Base-by-base conservation (phyloP, 1,284 basidiomycete genomes). In the Dichomitus squalens region DNA sequence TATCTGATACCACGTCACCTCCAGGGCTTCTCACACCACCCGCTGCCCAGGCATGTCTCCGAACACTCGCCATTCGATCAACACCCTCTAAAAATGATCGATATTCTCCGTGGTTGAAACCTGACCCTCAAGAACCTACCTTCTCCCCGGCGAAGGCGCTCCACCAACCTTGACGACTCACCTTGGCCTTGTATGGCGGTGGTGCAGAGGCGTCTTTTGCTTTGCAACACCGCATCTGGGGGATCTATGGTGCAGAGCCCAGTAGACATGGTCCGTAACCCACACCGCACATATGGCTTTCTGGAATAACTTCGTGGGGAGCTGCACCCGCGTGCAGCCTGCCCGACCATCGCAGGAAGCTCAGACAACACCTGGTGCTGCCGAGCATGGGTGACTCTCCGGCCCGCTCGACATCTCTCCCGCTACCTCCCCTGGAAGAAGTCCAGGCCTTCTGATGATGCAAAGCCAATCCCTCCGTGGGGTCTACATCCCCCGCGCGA, bases 261-360 rank as follows among this genome's bases (percentile, higher is more conserved):
- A 46, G 31, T 40, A 12, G 14, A 21, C 33, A 53, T 23, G 25
- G 52, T 29, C 21, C 35, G 23, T 16, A 34, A 53, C 53, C 40
- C 55, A 46, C 52, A 38, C 51, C 53, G 53, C 51, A 35, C 52
- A 27, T 57, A 43, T 52, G 50, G 54, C 54, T 47, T 49, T 23
- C 47, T 56, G 25, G 27, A 43, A 29, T 53, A 55, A 35, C 48
- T 50, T 53, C 47, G 40, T 51, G 39, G 40, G 53, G 36, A 29
- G 56, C 51, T 58, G 55, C 53, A 38, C 25, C 43, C 53, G 20
- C 43, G 53, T 53, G 53, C 53, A 40, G 50, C 41, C 46, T 40
- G 27, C 38, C 58, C 61, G 61, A 63, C 61, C 59, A 54, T 63
- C 61, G 61, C 61, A 63, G 51, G 61, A 63, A 63, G 48, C 25